Base-by-base conservation (phyloP, 768 basidiomycete genomes). In the Boletus vinaceobasis region DNA sequence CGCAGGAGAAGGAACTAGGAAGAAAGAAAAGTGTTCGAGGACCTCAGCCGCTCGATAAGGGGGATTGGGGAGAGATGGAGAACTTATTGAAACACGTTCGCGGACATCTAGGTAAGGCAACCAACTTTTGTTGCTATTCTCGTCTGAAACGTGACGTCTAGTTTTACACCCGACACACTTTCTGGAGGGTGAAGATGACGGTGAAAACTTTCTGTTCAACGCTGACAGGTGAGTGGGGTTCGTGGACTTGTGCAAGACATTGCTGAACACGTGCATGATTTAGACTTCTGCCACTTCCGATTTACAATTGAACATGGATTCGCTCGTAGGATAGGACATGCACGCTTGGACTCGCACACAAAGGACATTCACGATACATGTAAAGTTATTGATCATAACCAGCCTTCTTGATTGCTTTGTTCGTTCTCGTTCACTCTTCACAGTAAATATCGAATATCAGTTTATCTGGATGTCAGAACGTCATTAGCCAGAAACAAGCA, bases 181-280 rank as follows among this genome's bases (percentile, higher is more conserved):
- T 75, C 65, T 98, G 56, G 95, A 98, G 71, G 89, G 84, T n/a
- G 95, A 98, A 72, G 93, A 96, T 66, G 77, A 84, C 1, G 86
- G 88, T 7, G 88, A 95, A 60, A 98, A 98, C 69, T 96, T 97
- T 75, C 73, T 97, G 56, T 96, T 96, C 74, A 91, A 90, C 65
- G 83, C 91, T 29, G 94, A 96, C 65, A 79, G 81, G 88, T 87
- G 58, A 55, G 79, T 67, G 31, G 10, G 10, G 11, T 43, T 39
- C 32, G 40, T 35, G 35, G 15, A 15, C 33, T 44, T 19, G 3
- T 42, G 37, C 14, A 39, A 26, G 23, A 7, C 52, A 15, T 43
- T 51, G 21, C 42, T 68, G n/a, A 62, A 40, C 19, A 43, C 32
- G 32, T 9, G 15, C 21, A 32, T 50, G 7, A 31, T 19, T 53